These are phyloP conservation scores for Isatis tinctoria DNA, from an alignment of 345 rosid species.

Conservation along the genomic window DNA sequence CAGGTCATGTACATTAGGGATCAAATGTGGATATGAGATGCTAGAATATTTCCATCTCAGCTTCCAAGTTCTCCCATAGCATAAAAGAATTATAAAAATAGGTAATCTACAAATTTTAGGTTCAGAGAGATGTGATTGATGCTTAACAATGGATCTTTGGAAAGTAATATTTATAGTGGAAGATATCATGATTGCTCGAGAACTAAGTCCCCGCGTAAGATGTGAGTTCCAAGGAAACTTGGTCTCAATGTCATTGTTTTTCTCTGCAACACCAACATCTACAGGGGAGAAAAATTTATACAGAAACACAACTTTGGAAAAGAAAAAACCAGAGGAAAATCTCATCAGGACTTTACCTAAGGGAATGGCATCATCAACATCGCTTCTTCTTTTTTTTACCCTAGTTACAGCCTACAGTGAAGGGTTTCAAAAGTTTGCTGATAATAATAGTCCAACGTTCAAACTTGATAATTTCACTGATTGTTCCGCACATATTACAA, in stretches of 20 bases:
- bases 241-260: not conserved
- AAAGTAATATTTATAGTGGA: not conserved
- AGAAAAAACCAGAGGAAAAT: too few relatives aligned
- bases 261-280: not conserved
- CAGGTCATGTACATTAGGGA: not conserved
- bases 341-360: too few relatives aligned
- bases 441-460: too few relatives aligned
- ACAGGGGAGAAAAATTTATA: not conserved
- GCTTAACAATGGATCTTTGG: not conserved
- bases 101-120: not conserved
- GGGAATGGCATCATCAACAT: too few relatives aligned
- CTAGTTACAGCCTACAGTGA: too few relatives aligned
- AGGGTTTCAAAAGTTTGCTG: too few relatives aligned
- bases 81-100: not conserved
- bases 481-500: too few relatives aligned
- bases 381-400: too few relatives aligned
- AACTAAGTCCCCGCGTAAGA: not conserved
- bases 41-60: not conserved
- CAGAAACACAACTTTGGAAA: not conserved
- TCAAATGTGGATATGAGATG: not conserved
- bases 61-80: not conserved
- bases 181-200: not conserved
- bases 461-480: too few relatives aligned
- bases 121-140: not conserved
- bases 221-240: not conserved